Evolutionary conservation across 257 asterid genomes (phyloP).

Genomic region (Nicotiana obtusifolia): DNA sequence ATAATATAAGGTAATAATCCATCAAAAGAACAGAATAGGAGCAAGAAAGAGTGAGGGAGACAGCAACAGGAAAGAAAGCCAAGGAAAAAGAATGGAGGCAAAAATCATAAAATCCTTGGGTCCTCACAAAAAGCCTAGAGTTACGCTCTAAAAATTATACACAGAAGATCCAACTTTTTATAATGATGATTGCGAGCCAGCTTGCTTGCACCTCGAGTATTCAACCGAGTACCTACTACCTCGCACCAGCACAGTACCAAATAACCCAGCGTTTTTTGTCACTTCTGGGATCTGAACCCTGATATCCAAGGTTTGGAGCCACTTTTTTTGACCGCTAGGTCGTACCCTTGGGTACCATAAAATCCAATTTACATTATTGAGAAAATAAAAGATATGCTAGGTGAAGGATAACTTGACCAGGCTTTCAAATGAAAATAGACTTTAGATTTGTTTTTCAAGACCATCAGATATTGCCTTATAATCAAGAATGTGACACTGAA

Average conservation of each 20-base stretch:
- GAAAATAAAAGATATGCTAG: background rate
- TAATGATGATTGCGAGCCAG: too few species aligned
- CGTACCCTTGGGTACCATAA: background rate
- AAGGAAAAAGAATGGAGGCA: background rate
- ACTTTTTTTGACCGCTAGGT: background rate
- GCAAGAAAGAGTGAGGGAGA: background rate
- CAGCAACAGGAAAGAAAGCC: background rate
- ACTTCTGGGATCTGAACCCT: background rate
- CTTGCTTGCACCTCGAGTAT: background rate
- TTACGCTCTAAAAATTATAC: background rate
- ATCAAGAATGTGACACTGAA: background rate
- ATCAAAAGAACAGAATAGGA: background rate
- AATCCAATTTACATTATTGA: background rate
- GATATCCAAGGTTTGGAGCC: background rate
- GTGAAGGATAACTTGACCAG: background rate
- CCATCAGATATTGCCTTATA: background rate
- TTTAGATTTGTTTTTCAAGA: background rate
- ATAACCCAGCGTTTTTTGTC: background rate
- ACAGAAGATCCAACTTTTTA: too few species aligned
- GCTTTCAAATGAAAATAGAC: background rate
- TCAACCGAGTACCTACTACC: background rate
- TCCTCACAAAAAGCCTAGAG: background rate
- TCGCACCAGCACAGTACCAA: background rate
- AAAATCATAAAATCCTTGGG: background rate
- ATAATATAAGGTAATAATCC: background rate